These are phyloP conservation scores for Geranomyces variabilis DNA, from an alignment of 192 early-diverging fungal genomes.

Conservation along the genomic window DNA sequence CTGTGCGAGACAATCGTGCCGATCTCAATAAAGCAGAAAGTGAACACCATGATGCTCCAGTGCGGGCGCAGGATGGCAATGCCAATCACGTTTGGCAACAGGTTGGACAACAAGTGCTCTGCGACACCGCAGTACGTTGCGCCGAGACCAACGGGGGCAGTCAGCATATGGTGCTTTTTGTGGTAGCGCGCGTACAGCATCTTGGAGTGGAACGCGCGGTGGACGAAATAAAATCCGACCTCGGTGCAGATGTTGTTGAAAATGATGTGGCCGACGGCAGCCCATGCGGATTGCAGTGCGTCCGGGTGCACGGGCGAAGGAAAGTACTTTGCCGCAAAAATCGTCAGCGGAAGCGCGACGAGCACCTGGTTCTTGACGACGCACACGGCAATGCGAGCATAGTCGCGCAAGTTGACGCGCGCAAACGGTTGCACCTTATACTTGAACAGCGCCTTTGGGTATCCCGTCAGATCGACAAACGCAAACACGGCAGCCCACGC, in stretches of 20 bases:
- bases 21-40: constrained; percentile 6
- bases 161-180: constrained; percentile 93
- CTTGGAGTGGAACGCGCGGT: constrained; percentile 86
- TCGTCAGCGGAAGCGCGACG: neutral
- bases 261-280: constrained; percentile 1
- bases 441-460: neutral
- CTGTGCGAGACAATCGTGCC: constrained; percentile 5
- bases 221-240: constrained; percentile 33
- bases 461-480: neutral
- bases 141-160: constrained; percentile 81
- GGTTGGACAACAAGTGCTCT: constrained; percentile 56
- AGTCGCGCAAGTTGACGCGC: neutral
- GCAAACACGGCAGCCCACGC: constrained; percentile 1
- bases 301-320: neutral
- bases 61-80: constrained; percentile 1
- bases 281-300: neutral
- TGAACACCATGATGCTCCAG: neutral
- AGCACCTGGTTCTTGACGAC: constrained; percentile 5
- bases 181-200: constrained; percentile 87
- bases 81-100: constrained; percentile 65
- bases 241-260: constrained; percentile 4
- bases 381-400: neutral
- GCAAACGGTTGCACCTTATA: constrained; percentile 4
- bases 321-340: constrained; percentile 1
- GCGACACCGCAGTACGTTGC: constrained; percentile 90